Evolutionary conservation across 805 yeast species (phyloP).

Genomic region (Yamadazyma kitorensis): DNA sequence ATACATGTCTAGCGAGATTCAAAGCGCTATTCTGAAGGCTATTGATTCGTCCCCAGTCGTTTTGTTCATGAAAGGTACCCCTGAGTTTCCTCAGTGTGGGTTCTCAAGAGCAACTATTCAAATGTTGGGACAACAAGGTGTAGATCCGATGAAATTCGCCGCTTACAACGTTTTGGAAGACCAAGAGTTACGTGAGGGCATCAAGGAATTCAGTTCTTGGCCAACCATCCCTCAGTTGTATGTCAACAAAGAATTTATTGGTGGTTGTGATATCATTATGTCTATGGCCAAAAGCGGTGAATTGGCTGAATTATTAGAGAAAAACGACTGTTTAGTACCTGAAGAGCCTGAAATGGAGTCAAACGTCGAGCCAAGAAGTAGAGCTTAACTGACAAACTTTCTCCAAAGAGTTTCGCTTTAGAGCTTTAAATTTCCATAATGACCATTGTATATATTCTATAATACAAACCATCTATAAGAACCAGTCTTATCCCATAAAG

Average conservation of each 20-base stretch:
- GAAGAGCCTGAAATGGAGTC: constrained; percentile 56
- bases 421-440: no score
- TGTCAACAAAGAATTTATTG: constrained; percentile 86
- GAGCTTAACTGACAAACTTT: no score
- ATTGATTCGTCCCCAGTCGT: constrained; percentile 91
- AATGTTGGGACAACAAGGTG: constrained; percentile 93
- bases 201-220: constrained; percentile 95
- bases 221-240: constrained; percentile 98
- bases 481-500: neutral
- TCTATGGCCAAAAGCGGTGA: constrained; percentile 93
- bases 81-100: constrained; percentile 97
- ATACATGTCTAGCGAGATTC: constrained; percentile 72
- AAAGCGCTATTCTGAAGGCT: constrained; percentile 81
- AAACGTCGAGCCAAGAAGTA: constrained; percentile 35
- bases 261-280: constrained; percentile 95
- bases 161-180: constrained; percentile 97
- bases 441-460: constrained; percentile 1
- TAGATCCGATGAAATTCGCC: constrained; percentile 93
- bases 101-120: constrained; percentile 94
- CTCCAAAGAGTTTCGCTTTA: no score
- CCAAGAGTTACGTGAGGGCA: constrained; percentile 88
- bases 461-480: constrained; percentile 3
- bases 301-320: constrained; percentile 76
- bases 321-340: constrained; percentile 74
- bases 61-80: constrained; percentile 97